Base-by-base conservation (phyloP, 225 moss, liverwort and hornwort genomes). In the Pleurozium schreberi region DNA sequence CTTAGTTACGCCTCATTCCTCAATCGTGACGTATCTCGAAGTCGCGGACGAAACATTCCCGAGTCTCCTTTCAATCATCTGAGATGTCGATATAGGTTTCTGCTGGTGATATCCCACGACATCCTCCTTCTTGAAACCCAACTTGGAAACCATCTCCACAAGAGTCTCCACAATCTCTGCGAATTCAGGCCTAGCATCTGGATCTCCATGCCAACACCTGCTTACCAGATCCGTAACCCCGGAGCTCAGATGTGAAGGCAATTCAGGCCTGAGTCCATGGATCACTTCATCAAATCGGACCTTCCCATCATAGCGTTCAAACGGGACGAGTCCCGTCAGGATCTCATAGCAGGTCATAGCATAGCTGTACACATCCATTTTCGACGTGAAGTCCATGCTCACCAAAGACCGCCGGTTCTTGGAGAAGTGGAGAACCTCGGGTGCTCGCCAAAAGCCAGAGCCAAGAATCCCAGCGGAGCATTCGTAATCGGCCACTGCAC, bases 21-120 rank as follows among this genome's bases (percentile, higher is more conserved):
- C 87, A 83, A 90, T 90, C 6, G 75, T 87, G 17, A 87, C 90
- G 49, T 90, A 82, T 87, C 87, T 87, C 47, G 90, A n/a, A 85
- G 84, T 8, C 85, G 11, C 38, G 17, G 85, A 69, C 38, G 82
- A 66, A 58, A 82, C 53, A 49, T n/a, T 59, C 65, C 36, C 34
- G 62, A 87, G 87, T 55, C 82, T 87, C 75, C 49, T 57, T 82
- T 82, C 87, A 66, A 90, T 65, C 65, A 87, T 87, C 64, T 90
- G 82, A 66, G 75, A 57, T 88, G 85, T 85, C 57, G 91, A n/a
- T 25, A 88, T 47, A 52, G 74, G 81, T 73, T 47, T n/a, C 63
- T 50, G 64, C 47, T 88, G 64, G 64, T 88, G 85, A 88, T 85
- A 85, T 12, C 91, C 91, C 64, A 38, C 23, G 12, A 90, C 87